Conservation (phyloP, 306 rosid genomes). For the Dalbergia cultrata region DNA sequence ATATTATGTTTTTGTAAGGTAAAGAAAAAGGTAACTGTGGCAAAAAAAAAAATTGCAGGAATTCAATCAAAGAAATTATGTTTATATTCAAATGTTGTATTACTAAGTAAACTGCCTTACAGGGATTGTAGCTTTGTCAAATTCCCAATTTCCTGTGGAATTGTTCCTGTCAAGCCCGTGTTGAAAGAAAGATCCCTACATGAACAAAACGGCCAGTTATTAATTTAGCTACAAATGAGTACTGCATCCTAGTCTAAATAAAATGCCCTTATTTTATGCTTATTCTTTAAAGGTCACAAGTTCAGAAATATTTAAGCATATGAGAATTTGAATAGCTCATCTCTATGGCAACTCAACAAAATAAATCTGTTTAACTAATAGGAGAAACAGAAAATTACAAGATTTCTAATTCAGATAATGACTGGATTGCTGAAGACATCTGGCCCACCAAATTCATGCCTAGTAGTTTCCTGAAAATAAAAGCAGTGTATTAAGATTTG, state of each 20-base stretch:
- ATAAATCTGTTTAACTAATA: constrained; percentile 14
- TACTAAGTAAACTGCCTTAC: constrained; percentile 53
- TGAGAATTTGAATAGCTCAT: constrained; percentile 20
- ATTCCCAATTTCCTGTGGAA: constrained; percentile 69
- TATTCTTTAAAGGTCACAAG: neutral
- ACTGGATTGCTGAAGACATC: constrained; percentile 59
- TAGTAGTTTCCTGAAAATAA: constrained; percentile 55
- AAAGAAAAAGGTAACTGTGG: neutral
- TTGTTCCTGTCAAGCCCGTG: constrained; percentile 58
- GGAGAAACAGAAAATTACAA: constrained; percentile 56
- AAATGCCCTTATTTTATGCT: constrained; percentile 4
- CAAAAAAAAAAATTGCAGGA: constrained; percentile 7
- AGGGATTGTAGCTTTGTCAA: constrained; percentile 63
- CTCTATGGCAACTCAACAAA: neutral
- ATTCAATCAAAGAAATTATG: constrained; percentile 35
- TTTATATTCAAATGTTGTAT: constrained; percentile 15
- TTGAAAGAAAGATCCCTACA: constrained; percentile 79
- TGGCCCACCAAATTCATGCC: constrained; percentile 56
- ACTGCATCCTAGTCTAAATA: constrained; percentile 16
- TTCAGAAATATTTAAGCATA: constrained; percentile 36
- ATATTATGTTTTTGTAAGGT: constrained; percentile 20
- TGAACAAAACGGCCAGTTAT: constrained; percentile 29
- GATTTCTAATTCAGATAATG: constrained; percentile 57
- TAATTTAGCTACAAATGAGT: constrained; percentile 1
- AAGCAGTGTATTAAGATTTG: constrained; percentile 7